These are phyloP conservation scores for Yamadazyma diddensiae DNA, from an alignment of 1,139 yeast species.

Conservation along the genomic window DNA sequence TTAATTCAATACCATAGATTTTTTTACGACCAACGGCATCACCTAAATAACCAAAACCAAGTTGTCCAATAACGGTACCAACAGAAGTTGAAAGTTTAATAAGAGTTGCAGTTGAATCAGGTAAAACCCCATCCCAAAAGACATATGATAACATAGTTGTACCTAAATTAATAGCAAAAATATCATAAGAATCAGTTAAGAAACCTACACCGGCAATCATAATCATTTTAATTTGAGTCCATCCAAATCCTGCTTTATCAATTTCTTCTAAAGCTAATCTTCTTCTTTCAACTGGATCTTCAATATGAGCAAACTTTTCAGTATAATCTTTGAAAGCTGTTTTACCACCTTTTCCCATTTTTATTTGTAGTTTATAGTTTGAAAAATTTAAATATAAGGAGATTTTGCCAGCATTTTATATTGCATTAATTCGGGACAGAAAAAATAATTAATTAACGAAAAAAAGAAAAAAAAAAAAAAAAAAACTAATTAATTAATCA, in stretches of 20 bases:
- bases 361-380: neutral
- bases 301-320: constrained; percentile 79
- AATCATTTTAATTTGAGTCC: constrained; percentile 87
- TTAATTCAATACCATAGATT: constrained; percentile 82
- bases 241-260: constrained; percentile 79
- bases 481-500: constrained; percentile 1
- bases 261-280: constrained; percentile 85
- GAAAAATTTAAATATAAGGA: neutral
- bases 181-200: constrained; percentile 89
- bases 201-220: constrained; percentile 93
- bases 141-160: constrained; percentile 72
- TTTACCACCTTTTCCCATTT: constrained; percentile 60
- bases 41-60: constrained; percentile 81
- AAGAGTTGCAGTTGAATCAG: constrained; percentile 68
- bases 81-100: constrained; percentile 87
- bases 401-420: constrained; percentile 1
- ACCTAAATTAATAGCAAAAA: constrained; percentile 84
- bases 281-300: constrained; percentile 87
- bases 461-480: constrained; percentile 5
- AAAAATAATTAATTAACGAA: constrained; percentile 2
- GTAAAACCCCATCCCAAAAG: constrained; percentile 62
- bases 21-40: constrained; percentile 86
- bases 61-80: constrained; percentile 92
- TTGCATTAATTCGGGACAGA: neutral
- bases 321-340: constrained; percentile 86